These are phyloP conservation scores for Asterionellopsis glacialis DNA, from an alignment of 108 stramenopile genomes.

Conservation along the genomic window DNA sequence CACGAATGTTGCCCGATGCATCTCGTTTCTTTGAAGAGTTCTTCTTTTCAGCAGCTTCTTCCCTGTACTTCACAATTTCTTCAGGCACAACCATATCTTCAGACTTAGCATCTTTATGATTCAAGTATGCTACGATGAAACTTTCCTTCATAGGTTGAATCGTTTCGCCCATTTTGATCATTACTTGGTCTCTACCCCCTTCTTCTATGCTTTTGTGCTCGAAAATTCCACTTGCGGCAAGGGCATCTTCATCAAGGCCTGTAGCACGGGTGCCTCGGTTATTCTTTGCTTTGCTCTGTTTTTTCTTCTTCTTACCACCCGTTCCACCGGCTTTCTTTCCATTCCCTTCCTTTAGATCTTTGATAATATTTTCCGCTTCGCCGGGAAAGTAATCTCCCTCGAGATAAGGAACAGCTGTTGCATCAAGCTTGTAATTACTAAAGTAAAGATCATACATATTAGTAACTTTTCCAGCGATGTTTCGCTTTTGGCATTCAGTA, in stretches of 20 bases:
- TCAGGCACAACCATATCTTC: slow-evolving; percentile 78
- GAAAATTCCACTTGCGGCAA: slow-evolving; percentile 64
- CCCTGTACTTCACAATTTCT: slow-evolving; percentile 51
- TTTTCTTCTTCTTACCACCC: slow-evolving; percentile 60
- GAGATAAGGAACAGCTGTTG: slow-evolving; percentile 90
- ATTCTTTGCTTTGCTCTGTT: slow-evolving; percentile 43
- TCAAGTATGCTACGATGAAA: slow-evolving; percentile 95
- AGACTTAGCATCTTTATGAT: slow-evolving; percentile 72
- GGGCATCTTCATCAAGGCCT: slow-evolving; percentile 59
- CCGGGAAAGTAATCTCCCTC: slow-evolving; percentile 99
- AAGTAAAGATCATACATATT: slow-evolving; percentile 97
- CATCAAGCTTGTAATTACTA: slow-evolving; percentile 69
- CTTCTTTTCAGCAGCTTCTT: slow-evolving; percentile 23
- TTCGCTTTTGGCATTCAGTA: slow-evolving; percentile 79
- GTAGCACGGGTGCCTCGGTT: slow-evolving; percentile 50
- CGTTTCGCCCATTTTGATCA: slow-evolving; percentile 91
- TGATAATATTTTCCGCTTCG: slow-evolving; percentile 97
- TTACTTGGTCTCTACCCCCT: slow-evolving; percentile 82
- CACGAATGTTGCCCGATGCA: slow-evolving; percentile 32
- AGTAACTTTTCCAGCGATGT: slow-evolving; percentile 81
- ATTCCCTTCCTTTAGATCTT: slow-evolving; percentile 82
- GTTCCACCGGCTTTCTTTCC: slow-evolving; percentile 48
- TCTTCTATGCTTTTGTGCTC: slow-evolving; percentile 44
- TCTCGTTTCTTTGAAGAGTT: slow-evolving; percentile 41
- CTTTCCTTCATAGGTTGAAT: slow-evolving; percentile 96